Conservation (phyloP, 257 asterid genomes). For the Nicotiana obtusifolia region DNA sequence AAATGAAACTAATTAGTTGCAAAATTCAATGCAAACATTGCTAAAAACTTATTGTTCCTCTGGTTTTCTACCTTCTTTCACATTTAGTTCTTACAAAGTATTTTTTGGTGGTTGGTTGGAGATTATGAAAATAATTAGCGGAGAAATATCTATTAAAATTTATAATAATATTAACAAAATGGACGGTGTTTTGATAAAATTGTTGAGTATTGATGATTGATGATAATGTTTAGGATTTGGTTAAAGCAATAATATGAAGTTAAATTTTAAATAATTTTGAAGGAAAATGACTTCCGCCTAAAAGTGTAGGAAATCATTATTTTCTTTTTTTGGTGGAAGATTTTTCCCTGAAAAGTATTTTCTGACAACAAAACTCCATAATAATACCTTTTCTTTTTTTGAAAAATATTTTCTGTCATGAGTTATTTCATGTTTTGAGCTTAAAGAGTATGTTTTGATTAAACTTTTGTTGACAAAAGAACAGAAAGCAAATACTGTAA, state of each 20-base stretch:
- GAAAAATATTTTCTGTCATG: background rate
- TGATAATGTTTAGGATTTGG: background rate
- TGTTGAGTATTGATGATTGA: background rate
- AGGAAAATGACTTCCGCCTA: background rate
- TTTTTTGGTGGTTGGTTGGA: no score
- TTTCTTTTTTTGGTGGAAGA: background rate
- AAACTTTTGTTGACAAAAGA: background rate
- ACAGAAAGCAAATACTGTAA: conserved; percentile 64
- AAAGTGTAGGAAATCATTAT: no score
- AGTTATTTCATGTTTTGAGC: background rate
- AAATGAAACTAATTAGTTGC: background rate
- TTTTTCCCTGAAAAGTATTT: background rate
- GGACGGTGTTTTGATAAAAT: background rate
- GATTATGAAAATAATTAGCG: background rate
- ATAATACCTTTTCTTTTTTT: background rate
- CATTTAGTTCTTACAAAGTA: background rate
- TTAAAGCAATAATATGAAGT: background rate
- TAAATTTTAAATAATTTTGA: background rate
- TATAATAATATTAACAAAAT: background rate
- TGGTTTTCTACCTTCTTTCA: background rate
- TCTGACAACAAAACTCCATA: background rate
- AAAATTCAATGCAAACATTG: background rate
- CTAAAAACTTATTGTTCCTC: background rate
- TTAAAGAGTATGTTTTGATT: background rate
- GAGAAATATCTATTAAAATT: background rate